A percentile compares a stretch with the other conserved stretches of the same genome.
These are phyloP conservation scores for Xanthoparmelia taractica DNA, from an alignment of 495 filamentous ascomycete species.

Conservation along the genomic window DNA sequence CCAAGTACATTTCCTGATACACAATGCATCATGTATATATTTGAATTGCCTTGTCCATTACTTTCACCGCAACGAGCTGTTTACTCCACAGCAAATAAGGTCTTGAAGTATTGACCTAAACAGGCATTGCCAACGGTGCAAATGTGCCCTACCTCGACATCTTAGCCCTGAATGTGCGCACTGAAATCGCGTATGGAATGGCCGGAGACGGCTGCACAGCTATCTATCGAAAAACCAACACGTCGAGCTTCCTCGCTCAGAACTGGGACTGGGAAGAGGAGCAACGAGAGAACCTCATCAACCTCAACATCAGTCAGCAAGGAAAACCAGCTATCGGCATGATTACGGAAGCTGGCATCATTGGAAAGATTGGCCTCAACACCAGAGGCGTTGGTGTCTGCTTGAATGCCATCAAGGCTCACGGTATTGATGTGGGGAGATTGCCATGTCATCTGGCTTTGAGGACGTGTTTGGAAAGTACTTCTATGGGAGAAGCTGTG, in stretches of 20 bases:
- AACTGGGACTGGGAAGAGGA: conserved; percentile 57
- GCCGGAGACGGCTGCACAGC: conserved; percentile 60
- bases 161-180: conserved; percentile 58
- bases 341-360: conserved; percentile 56
- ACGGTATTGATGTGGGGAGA: conserved; percentile 45
- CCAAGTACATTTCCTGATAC: neutral
- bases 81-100: neutral
- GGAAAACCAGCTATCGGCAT: conserved; percentile 44
- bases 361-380: conserved; percentile 67
- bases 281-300: conserved; percentile 48
- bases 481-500: conserved; percentile 45
- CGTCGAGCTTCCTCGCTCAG: conserved; percentile 46
- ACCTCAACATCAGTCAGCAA: conserved; percentile 44
- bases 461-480: conserved; percentile 50
- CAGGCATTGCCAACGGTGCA: conserved; percentile 54
- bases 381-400: conserved; percentile 54
- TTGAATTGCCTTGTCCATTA: too few relatives aligned
- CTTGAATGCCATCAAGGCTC: conserved; percentile 58
- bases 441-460: conserved; percentile 59
- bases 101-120: neutral
- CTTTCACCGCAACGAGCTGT: neutral
- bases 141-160: conserved; percentile 47
- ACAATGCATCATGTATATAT: neutral
- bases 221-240: conserved; percentile 45
- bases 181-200: conserved; percentile 57